Evolutionary conservation across 495 filamentous ascomycete genomes (phyloP).

Genomic region (Tuber aestivum): DNA sequence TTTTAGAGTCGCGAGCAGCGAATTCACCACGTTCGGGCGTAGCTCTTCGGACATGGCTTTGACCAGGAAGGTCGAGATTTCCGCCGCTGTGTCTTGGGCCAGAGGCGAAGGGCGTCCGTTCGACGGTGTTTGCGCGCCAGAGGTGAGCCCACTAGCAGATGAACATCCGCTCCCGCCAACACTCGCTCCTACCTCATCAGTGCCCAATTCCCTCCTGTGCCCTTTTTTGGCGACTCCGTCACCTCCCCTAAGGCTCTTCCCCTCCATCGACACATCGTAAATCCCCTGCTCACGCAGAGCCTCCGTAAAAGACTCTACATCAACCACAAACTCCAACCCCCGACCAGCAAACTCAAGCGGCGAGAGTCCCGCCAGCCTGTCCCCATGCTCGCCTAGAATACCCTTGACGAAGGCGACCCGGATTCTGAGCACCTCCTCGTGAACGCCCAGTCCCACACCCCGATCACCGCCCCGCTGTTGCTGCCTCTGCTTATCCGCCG

Average conservation of each 20-base stretch:
- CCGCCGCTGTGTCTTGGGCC: conserved; percentile 7
- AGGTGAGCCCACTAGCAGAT: conserved; percentile 23
- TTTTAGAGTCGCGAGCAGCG: conserved; percentile 25
- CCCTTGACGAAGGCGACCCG: conserved; percentile 40
- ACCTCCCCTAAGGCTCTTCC: conserved; percentile 17
- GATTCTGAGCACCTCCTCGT: conserved; percentile 37
- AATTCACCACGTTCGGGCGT: conserved; percentile 14
- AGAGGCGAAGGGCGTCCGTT: conserved; percentile 11
- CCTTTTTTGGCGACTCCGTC: background rate
- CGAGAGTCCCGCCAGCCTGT: conserved; percentile 33
- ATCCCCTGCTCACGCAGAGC: conserved; percentile 33
- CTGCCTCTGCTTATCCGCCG: conserved; percentile 29
- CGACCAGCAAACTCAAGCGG: conserved; percentile 35
- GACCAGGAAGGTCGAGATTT: conserved; percentile 26
- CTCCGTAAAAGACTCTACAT: conserved; percentile 25
- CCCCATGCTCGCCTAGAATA: conserved; percentile 36
- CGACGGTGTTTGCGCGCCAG: conserved; percentile 26
- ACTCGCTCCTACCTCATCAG: conserved; percentile 6
- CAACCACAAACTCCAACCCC: conserved; percentile 35
- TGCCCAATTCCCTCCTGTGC: conserved; percentile 13
- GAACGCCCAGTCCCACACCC: conserved; percentile 22
- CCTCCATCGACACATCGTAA: conserved; percentile 16
- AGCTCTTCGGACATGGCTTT: conserved; percentile 27
- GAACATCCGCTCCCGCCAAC: conserved; percentile 21
- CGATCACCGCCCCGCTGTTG: background rate